Base-by-base conservation (phyloP, 2,329 filamentous ascomycete genomes). In the Pseudopyricularia cyperi region DNA sequence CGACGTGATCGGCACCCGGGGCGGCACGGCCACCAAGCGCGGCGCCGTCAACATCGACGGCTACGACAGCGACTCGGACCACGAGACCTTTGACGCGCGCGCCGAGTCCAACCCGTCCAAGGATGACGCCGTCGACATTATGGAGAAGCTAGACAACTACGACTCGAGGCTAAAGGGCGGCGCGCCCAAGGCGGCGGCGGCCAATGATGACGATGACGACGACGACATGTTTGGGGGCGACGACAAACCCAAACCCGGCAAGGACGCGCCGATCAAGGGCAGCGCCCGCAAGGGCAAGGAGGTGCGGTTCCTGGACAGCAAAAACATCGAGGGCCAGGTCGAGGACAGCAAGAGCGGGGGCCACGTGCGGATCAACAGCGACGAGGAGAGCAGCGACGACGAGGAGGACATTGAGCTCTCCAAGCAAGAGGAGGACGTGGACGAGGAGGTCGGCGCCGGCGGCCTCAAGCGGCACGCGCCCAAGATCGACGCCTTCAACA, bases 31-130 rank as follows among this genome's bases (percentile, higher is more conserved):
- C 39, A 87, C 89, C 1, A 95, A 95, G 66, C 87, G 93, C 56
- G 91, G 91, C 58, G 93, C 91, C 0, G 87, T 98, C 52, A 96
- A 97, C 62, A 82, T 98, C 39, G 93, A 97, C 62, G 93, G 93
- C 50, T 98, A 97, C 69, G 91, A 97, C 59, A 93, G 86, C 9
- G 93, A 98, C 67, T 95, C 91, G 2, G 80, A 85, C 51, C 91
- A 94, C 57, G 93, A 97, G 63, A 89, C 87, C 46, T 94, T 95
- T 65, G 80, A 93, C 59, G 78, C 77, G 32, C 79, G 90, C 50
- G 85, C 86, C 6, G 80, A 83, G 54, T 76, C 76, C 52, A 77
- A 78, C 56, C 68, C 69, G 4, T 70, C 71, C 53, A 54, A 56
- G 2, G 53, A 60, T n/a, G 50, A 51, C 33, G 66, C 75, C n/a